A percentile compares a stretch with the other conserved stretches of the same genome.
phyloP scores from a whole-genome alignment of 2,329 filamentous ascomycete species.

The Ophiocordyceps camponoti-floridani region DNA sequence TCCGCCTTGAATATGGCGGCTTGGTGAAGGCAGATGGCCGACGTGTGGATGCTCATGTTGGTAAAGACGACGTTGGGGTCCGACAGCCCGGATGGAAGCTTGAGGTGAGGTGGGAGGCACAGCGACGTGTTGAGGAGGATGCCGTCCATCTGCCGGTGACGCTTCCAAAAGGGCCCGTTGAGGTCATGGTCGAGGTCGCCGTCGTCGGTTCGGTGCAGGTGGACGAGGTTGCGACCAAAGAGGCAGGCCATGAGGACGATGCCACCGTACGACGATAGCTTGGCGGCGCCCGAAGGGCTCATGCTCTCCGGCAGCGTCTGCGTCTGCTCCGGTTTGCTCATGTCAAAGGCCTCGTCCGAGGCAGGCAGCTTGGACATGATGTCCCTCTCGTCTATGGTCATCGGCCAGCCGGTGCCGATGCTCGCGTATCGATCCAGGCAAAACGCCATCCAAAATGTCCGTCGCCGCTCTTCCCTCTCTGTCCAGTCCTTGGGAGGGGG shows the following conservation, averaged over 20 bases:
- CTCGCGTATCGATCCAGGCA: slow-evolving; percentile 83
- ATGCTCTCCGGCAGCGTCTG: slow-evolving; percentile 53
- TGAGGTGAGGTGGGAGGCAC: slow-evolving; percentile 62
- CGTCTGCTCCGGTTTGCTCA: slow-evolving; percentile 57
- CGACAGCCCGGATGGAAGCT: slow-evolving; percentile 56
- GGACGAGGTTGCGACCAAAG: slow-evolving; percentile 78
- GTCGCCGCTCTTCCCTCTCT: slow-evolving; percentile 73
- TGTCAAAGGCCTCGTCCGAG: slow-evolving; percentile 70
- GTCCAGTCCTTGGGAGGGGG: slow-evolving; percentile 83
- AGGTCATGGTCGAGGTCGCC: slow-evolving; percentile 75
- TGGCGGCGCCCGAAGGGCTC: slow-evolving; percentile 50
- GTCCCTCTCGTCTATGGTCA: slow-evolving; percentile 83
- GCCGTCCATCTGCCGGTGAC: slow-evolving; percentile 77
- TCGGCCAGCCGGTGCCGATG: slow-evolving; percentile 93
- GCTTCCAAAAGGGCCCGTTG: slow-evolving; percentile 89
- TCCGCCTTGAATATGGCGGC: slow-evolving; percentile 96
- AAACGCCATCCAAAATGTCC: slow-evolving; percentile 93
- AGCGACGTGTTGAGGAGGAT: slow-evolving; percentile 77
- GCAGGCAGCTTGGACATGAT: slow-evolving; percentile 73
- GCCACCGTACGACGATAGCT: slow-evolving; percentile 61
- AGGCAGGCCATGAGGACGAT: slow-evolving; percentile 75
- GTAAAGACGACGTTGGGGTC: slow-evolving; percentile 81
- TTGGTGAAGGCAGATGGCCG: slow-evolving; percentile 93
- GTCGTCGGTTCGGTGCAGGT: slow-evolving; percentile 70
- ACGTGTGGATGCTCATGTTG: slow-evolving; percentile 95